phyloP scores from a whole-genome alignment of 306 rosid genomes.

The Medicago arabica region DNA sequence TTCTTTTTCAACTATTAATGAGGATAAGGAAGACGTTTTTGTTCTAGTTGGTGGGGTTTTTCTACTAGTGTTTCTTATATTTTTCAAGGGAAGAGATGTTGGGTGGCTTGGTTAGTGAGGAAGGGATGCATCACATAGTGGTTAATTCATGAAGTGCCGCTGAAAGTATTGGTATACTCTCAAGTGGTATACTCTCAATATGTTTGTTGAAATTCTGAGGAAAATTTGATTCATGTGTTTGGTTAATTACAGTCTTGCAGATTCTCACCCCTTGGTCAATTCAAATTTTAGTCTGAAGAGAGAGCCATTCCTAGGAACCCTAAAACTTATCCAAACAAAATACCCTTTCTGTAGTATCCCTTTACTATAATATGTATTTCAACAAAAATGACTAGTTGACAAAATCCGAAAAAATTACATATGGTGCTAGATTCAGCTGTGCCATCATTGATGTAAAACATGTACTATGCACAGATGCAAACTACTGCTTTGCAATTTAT shows the following conservation, averaged over 20 bases:
- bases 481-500: slow-evolving; percentile 7
- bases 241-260: background rate
- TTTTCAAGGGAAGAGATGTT: slow-evolving; percentile 26
- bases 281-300: slow-evolving; percentile 26
- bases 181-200: slow-evolving; percentile 15
- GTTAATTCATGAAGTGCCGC: slow-evolving; percentile 4
- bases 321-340: slow-evolving; percentile 19
- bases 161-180: slow-evolving; percentile 18
- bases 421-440: slow-evolving; percentile 12
- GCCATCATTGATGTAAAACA: slow-evolving; percentile 16
- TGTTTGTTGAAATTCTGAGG: slow-evolving; percentile 33
- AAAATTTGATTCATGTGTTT: slow-evolving; percentile 24
- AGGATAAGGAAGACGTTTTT: slow-evolving; percentile 23
- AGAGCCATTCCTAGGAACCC: slow-evolving; percentile 8
- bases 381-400: slow-evolving; percentile 23
- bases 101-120: slow-evolving; percentile 21
- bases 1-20: slow-evolving; percentile 24
- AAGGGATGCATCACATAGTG: slow-evolving; percentile 10
- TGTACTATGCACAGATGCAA: slow-evolving; percentile 26
- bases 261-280: slow-evolving; percentile 12
- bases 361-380: slow-evolving; percentile 17
- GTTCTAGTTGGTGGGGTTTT: slow-evolving; percentile 18
- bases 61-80: background rate
- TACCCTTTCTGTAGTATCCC: background rate
- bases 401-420: slow-evolving; percentile 18